phyloP scores from a whole-genome alignment of 257 asterid species.

The Orobanche coerulescens region DNA sequence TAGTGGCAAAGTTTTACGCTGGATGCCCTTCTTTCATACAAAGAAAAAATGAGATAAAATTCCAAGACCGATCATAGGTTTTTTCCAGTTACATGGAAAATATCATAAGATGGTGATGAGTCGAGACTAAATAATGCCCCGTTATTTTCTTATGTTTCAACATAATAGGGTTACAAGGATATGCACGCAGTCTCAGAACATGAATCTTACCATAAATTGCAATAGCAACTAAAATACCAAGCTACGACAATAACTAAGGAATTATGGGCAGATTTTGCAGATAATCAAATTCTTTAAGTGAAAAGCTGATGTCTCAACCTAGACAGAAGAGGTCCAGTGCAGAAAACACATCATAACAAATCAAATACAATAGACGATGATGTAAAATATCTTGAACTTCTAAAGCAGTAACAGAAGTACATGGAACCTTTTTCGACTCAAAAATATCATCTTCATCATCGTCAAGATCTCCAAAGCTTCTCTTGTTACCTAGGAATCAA shows the following conservation, averaged over 20 bases:
- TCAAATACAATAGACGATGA: too few species aligned
- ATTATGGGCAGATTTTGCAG: not conserved
- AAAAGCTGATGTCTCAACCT: not conserved
- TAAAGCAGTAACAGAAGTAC: not conserved
- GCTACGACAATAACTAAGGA: not conserved
- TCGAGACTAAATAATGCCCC: too few species aligned
- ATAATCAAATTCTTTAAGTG: not conserved
- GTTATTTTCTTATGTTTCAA: not conserved
- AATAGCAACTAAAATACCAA: not conserved
- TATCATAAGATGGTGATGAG: too few species aligned
- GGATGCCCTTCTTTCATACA: too few species aligned
- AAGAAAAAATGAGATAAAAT: too few species aligned
- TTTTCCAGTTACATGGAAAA: too few species aligned
- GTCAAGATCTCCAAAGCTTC: constrained; percentile 74
- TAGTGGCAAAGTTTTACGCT: too few species aligned
- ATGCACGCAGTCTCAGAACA: not conserved
- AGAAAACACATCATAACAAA: not conserved
- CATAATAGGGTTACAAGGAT: not conserved
- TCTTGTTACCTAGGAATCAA: constrained; percentile 47
- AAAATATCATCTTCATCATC: constrained; percentile 91
- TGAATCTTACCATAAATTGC: not conserved
- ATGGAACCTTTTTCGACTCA: constrained; percentile 72
- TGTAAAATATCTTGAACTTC: not conserved
- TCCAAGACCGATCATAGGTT: too few species aligned
- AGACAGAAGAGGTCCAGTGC: not conserved